A percentile compares a stretch with the other conserved stretches of the same genome.
Evolutionary conservation across 1,284 basidiomycete species (phyloP).

Genomic region (Xerocomus cyaneibrunnescens): DNA sequence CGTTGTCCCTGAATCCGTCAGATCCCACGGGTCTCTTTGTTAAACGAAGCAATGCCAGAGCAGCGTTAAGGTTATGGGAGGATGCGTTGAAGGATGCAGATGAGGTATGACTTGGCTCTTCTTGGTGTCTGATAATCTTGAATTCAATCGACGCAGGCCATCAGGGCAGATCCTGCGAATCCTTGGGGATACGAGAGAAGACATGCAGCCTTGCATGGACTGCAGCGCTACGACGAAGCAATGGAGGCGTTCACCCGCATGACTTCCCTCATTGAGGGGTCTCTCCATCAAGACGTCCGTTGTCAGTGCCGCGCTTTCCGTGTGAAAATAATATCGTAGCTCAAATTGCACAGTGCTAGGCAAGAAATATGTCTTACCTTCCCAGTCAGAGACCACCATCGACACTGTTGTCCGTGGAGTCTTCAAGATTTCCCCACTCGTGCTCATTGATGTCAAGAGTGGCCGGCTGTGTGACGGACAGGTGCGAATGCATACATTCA

Average conservation of each 20-base stretch:
- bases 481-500: too few relatives aligned
- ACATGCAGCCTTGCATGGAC: too few relatives aligned
- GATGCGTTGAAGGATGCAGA: too few relatives aligned
- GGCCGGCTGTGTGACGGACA: too few relatives aligned
- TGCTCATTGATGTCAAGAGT: neutral
- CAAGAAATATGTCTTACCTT: neutral
- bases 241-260: neutral
- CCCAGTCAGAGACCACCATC: neutral
- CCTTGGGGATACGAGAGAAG: neutral
- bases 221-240: slow-evolving; percentile 8
- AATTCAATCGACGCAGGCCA: neutral
- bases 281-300: neutral
- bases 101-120: too few relatives aligned
- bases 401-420: neutral
- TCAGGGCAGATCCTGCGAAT: neutral
- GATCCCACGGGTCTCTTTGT: neutral
- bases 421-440: neutral
- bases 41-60: neutral
- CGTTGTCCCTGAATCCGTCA: neutral
- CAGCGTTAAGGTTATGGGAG: too few relatives aligned
- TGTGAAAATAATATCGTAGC: too few relatives aligned
- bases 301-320: neutral
- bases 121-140: neutral
- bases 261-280: neutral
- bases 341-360: neutral